Base-by-base conservation (phyloP, 345 rosid genomes). In the Corymbia maculata region DNA sequence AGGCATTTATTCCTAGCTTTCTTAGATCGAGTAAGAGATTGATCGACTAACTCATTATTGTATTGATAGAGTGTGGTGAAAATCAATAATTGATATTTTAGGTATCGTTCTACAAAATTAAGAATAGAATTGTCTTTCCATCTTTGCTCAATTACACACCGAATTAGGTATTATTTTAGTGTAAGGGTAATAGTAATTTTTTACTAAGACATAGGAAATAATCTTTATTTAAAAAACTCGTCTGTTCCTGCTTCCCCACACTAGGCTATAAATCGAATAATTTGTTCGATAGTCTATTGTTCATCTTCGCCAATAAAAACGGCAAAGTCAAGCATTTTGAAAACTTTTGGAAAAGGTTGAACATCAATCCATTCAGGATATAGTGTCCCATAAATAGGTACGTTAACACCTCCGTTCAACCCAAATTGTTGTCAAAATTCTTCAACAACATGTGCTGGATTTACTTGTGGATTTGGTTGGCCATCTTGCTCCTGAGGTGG, bases 391-490 rank as follows among this genome's bases (percentile, higher is more conserved):
- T 13, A 59, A 59, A 59, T 13, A 59, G 26, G 66, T 59, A 59
- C 26, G 66, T 24, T 59, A 11, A 13, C 6, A 59, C n/a, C 66
- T 28, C 26, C 10, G 30, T 11, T 59, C 24, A 59, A 59, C 30
- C 66, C 30, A 13, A 24, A 0, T 59, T 0, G 0, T 59, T 0
- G 13, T 59, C 30, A 24, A 59, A 59, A n/a, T 59, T 52, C 53
- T 52, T 59, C 66, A 26, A 59, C 14, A 26, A 59, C 5, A 59
- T 24, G 30, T 59, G 66, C 30, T 28, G 11, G 2, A 59, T 59
- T 26, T 28, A 59, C 10, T 59, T 59, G 66, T 59, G 7, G 66
- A 59, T 59, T 59, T 59, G 66, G 14, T 59, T 59, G 66, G 26
- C 66, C 30, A 26, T 26, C 66, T 59, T 59, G 6, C 7, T n/a